A percentile compares a stretch with the other conserved stretches of the same genome.
These are phyloP conservation scores for Vigna angularis DNA, from an alignment of 306 rosid species.

Conservation along the genomic window DNA sequence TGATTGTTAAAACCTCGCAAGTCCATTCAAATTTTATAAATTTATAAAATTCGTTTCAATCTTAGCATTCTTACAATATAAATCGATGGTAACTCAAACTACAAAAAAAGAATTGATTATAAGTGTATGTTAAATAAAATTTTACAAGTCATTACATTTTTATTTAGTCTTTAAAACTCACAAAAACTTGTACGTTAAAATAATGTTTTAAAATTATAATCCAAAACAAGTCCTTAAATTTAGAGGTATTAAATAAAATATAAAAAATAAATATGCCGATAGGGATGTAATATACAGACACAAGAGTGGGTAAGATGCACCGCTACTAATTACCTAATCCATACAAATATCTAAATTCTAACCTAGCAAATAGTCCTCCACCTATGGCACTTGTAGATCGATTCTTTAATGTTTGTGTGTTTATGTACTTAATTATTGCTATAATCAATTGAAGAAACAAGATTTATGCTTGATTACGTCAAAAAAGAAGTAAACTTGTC, in stretches of 20 bases:
- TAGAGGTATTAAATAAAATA: neutral
- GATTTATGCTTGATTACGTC: neutral
- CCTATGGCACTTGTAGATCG: neutral
- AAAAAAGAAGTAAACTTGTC: neutral
- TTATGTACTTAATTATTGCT: neutral
- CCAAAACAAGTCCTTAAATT: neutral
- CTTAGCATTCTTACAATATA: no score
- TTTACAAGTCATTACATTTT: no score
- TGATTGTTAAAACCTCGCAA: no score
- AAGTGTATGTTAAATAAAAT: no score
- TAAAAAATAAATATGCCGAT: no score
- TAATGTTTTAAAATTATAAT: no score
- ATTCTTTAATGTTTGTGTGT: neutral
- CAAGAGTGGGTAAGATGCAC: conserved; percentile 8
- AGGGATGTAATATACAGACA: neutral
- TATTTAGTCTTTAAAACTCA: no score
- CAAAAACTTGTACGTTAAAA: no score
- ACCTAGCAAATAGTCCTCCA: neutral
- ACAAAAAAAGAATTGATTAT: no score
- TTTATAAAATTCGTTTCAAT: no score
- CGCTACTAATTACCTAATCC: neutral
- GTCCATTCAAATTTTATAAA: no score
- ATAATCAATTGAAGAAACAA: neutral
- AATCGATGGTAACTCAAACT: no score
- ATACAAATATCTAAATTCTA: neutral